phyloP scores from a whole-genome alignment of 495 filamentous ascomycete genomes.

The Aspergillus nanangensis region DNA sequence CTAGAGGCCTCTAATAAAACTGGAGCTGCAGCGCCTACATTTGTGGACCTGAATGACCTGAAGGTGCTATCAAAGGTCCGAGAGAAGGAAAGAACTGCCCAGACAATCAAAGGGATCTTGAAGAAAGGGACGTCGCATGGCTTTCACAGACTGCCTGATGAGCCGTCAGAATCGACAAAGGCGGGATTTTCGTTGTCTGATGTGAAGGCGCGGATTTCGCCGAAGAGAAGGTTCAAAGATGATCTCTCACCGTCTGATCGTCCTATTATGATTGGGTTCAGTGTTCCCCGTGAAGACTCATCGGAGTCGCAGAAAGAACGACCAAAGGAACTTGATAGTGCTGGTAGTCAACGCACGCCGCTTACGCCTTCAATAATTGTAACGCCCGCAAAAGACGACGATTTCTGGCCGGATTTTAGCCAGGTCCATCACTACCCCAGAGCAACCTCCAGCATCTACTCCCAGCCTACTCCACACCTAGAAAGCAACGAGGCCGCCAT shows the following conservation, averaged over 20 bases:
- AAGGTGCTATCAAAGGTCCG: conserved; percentile 33
- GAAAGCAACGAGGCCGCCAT: conserved; percentile 25
- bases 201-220: conserved; percentile 7
- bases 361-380: conserved; percentile 58
- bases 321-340: conserved; percentile 27
- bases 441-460: conserved; percentile 65
- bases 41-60: conserved; percentile 38
- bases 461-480: conserved; percentile 46
- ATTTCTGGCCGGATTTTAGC: conserved; percentile 48
- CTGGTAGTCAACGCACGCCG: conserved; percentile 26
- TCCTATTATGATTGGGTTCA: conserved; percentile 76
- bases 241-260: conserved; percentile 73
- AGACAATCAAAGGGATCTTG: conserved; percentile 21
- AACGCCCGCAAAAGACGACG: conserved; percentile 60
- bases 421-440: conserved; percentile 27
- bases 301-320: conserved; percentile 29
- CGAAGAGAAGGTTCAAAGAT: conserved; percentile 24
- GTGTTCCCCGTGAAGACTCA: conserved; percentile 58
- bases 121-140: conserved; percentile 19
- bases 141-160: conserved; percentile 18
- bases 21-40: conserved; percentile 13
- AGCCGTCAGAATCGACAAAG: conserved; percentile 6
- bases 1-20: conserved; percentile 13
- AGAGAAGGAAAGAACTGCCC: conserved; percentile 29
- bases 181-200: conserved; percentile 16